phyloP scores from a whole-genome alignment of 2,329 filamentous ascomycete genomes.

The Rugonectria rugulosa region DNA sequence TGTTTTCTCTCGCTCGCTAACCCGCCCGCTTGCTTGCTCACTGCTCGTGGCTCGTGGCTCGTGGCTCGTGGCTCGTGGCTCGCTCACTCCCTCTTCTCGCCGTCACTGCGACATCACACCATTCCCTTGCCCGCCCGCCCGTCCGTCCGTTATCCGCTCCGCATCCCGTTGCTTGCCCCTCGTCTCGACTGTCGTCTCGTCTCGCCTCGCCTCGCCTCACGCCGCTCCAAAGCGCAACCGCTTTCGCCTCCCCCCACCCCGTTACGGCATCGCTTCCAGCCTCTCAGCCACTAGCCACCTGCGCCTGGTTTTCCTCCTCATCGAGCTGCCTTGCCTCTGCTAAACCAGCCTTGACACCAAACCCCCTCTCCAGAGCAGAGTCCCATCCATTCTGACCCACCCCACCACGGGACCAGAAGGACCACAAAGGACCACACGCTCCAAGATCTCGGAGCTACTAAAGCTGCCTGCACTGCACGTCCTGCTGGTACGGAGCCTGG shows the following conservation, averaged over 20 bases:
- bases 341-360: slow-evolving; percentile 27
- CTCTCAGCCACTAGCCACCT: slow-evolving; percentile 40
- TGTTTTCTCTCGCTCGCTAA: background rate
- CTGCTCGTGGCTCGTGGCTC: background rate
- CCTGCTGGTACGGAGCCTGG: slow-evolving; percentile 41
- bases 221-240: slow-evolving; percentile 30
- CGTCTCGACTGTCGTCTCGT: slow-evolving; percentile 9
- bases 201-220: slow-evolving; percentile 14
- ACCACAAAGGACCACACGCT: slow-evolving; percentile 39
- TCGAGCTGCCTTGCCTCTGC: slow-evolving; percentile 16
- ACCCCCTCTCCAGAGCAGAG: slow-evolving; percentile 17
- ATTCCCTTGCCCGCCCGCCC: slow-evolving; percentile 9
- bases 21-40: background rate
- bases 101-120: slow-evolving; percentile 22
- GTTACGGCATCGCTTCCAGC: slow-evolving; percentile 41
- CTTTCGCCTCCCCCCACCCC: slow-evolving; percentile 37
- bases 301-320: slow-evolving; percentile 20
- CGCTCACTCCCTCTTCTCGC: slow-evolving; percentile 1
- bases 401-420: slow-evolving; percentile 36
- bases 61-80: background rate
- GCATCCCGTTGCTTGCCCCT: slow-evolving; percentile 16
- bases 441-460: slow-evolving; percentile 43
- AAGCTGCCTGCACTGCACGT: slow-evolving; percentile 42
- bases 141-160: slow-evolving; percentile 19
- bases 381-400: slow-evolving; percentile 35